phyloP scores from a whole-genome alignment of 331 rosid genomes.

The Cydonia oblonga region DNA sequence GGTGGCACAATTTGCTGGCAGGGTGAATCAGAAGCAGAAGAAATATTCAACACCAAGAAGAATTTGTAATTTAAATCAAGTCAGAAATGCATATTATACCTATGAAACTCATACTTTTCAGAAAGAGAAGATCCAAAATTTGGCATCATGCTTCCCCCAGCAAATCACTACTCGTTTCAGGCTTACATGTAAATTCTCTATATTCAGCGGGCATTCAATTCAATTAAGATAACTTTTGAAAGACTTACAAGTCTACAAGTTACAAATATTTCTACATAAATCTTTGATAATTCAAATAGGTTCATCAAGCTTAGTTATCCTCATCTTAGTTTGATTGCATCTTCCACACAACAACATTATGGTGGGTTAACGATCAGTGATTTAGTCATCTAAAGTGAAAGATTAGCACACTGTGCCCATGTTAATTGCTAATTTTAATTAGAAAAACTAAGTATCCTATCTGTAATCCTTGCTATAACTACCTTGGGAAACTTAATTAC shows the following conservation, averaged over 20 bases:
- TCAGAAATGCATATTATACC: not conserved
- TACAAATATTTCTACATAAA: not conserved
- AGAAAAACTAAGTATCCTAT: not conserved
- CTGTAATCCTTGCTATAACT: not conserved
- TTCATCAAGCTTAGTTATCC: not conserved
- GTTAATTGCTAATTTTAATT: not conserved
- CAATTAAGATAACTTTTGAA: not conserved
- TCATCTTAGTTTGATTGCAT: not conserved
- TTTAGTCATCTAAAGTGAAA: not conserved
- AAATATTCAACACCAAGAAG: slow-evolving; percentile 5
- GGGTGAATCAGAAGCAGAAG: slow-evolving; percentile 15
- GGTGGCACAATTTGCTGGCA: slow-evolving; percentile 93
- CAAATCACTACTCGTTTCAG: not conserved
- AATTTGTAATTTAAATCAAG: not conserved
- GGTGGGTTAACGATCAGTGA: not conserved
- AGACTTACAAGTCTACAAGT: not conserved
- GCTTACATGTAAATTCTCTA: not conserved
- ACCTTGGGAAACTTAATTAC: not conserved
- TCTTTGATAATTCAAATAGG: not conserved
- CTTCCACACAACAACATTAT: not conserved
- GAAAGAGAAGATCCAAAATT: not conserved
- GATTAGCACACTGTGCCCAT: not conserved
- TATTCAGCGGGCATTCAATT: not conserved
- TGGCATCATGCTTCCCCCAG: not conserved
- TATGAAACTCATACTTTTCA: not conserved